Base-by-base conservation (phyloP, 106 monocot species). In the Dactylorhiza incarnata region DNA sequence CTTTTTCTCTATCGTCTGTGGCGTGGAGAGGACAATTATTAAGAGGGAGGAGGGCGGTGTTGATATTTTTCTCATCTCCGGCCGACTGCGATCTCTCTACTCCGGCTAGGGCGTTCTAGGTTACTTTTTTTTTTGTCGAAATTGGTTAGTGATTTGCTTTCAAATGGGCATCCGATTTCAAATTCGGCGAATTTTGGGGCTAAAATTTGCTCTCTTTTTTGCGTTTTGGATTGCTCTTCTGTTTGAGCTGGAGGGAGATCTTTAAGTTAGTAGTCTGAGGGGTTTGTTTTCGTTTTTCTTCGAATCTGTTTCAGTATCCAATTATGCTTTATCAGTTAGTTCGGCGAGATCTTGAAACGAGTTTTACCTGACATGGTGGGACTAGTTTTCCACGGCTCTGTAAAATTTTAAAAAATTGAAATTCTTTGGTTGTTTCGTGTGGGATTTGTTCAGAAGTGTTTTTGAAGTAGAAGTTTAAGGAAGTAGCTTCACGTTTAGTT, bases 401-500 rank as follows among this genome's bases (percentile, higher is more conserved):
- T 2, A 25, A 65, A 65, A 29, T 12, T 65, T 0, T 12, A 29
- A 37, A 37, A 37, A 37, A 37, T 1, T 37, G 9, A 65, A 26
- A 65, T 24, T 65, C 65, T 3, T 65, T 65, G 22, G 25, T 26
- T 9, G 65, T 65, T 65, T 65, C 65, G 26, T 65, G 65, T 3
- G 65, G 65, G 58, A 15, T 15, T 65, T 20, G 61, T 62, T 62
- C 37, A 37, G 29, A 26, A 65, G 26, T 29, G 26, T 37, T 13
- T 29, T 65, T 65, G 65, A 29, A 29, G 63, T 63, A 10, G 24
- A 22, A 63, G 24, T 65, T 1, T 3, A 26, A 9, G 25, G 61
- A 61, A 61, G 61, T 61, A 61, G 61, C 22, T 22, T 61, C 23
- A 26, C 65, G 29, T 65, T 65, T 65, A 59, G 54, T 62, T 62